A percentile compares a stretch with the other conserved stretches of the same genome.
phyloP scores from a whole-genome alignment of 768 basidiomycete species.

The Gelatoporia subvermispora region DNA sequence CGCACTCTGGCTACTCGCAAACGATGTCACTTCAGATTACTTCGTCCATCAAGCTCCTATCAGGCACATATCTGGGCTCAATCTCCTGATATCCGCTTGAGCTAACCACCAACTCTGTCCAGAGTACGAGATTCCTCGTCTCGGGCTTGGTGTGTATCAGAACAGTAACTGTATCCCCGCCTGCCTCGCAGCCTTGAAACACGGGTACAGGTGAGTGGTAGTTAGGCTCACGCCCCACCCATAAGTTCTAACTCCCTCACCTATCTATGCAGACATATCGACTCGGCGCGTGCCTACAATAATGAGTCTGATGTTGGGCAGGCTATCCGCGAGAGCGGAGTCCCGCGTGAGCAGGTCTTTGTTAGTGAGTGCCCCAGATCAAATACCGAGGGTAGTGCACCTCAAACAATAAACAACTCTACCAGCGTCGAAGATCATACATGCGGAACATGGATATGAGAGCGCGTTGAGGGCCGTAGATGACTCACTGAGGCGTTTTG shows the following conservation, averaged over 20 bases:
- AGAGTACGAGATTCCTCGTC: conserved; percentile 56
- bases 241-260: not conserved
- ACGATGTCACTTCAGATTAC: too few species aligned
- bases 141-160: conserved; percentile 72
- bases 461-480: conserved; percentile 55
- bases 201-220: conserved; percentile 55
- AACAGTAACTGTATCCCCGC: conserved; percentile 54
- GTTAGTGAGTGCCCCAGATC: conserved; percentile 55
- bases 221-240: too few species aligned
- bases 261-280: conserved; percentile 50
- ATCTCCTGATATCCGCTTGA: too few species aligned
- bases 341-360: conserved; percentile 57
- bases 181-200: conserved; percentile 54
- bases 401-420: too few species aligned
- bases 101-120: too few species aligned
- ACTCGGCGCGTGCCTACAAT: conserved; percentile 65
- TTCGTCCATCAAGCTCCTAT: too few species aligned
- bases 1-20: too few species aligned
- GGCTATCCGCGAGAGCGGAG: conserved; percentile 50
- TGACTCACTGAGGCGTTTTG: conserved; percentile 52
- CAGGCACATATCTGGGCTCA: too few species aligned
- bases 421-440: conserved; percentile 64
- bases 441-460: conserved; percentile 58
- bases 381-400: too few species aligned
- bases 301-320: conserved; percentile 62